phyloP scores from a whole-genome alignment of 306 rosid genomes.

The Lathyrus tuberosus region DNA sequence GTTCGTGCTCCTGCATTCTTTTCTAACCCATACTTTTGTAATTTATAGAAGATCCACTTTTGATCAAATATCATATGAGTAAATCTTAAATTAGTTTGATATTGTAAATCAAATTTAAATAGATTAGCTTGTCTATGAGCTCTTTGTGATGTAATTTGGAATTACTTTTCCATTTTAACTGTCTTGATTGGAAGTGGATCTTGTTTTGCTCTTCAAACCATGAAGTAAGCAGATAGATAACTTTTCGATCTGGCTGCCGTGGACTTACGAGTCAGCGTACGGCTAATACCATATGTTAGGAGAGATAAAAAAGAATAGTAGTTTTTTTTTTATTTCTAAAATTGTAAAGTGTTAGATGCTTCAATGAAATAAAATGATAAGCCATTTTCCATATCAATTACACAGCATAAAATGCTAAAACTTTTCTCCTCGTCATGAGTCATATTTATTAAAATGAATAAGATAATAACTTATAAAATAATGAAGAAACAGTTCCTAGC shows the following conservation, averaged over 20 bases:
- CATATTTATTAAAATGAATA: conserved; percentile 21
- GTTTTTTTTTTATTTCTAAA: not conserved
- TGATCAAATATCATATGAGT: conserved; percentile 11
- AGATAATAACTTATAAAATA: not conserved
- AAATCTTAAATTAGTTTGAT: conserved; percentile 29
- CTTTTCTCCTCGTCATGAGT: conserved; percentile 1
- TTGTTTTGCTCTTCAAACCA: conserved; percentile 4
- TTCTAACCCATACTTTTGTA: conserved; percentile 10
- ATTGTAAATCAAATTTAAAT: conserved; percentile 6
- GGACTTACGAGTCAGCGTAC: not conserved
- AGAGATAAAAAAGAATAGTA: no score
- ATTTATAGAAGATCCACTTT: not conserved
- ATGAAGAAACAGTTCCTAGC: not conserved
- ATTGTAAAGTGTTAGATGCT: conserved; percentile 14
- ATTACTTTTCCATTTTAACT: conserved; percentile 20
- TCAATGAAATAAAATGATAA: conserved; percentile 1
- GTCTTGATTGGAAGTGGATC: not conserved
- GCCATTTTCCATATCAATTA: not conserved
- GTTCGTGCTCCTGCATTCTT: not conserved
- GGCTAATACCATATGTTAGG: not conserved
- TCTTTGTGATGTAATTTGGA: conserved; percentile 8
- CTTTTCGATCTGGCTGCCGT: not conserved
- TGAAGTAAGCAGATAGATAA: not conserved
- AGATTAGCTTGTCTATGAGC: conserved; percentile 2
- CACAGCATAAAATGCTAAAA: conserved; percentile 1